Conservation (phyloP, 2,329 filamentous ascomycete genomes). For the Hymenoscyphus salicellus region DNA sequence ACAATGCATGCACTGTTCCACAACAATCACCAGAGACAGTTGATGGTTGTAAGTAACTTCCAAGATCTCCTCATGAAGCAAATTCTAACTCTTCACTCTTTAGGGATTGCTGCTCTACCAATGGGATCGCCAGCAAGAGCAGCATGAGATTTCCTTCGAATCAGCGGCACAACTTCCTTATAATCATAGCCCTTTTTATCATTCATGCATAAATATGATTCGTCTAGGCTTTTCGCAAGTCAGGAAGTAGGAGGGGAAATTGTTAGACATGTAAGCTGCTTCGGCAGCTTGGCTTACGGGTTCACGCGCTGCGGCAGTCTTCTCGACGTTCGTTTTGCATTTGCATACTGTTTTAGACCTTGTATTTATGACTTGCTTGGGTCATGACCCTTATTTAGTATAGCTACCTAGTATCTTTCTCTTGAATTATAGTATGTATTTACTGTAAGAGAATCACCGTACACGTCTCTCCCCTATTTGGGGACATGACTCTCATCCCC, state of each 20-base stretch:
- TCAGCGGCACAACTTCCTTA: not conserved
- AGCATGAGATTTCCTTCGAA: not conserved
- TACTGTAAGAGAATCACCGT: not conserved
- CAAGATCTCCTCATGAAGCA: not conserved
- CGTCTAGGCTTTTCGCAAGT: not conserved
- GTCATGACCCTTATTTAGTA: not conserved
- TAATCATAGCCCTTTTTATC: not conserved
- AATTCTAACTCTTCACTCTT: not conserved
- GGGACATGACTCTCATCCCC: too few species aligned
- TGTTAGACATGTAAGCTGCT: conserved; percentile 1
- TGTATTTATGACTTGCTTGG: not conserved
- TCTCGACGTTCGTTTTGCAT: conserved; percentile 1
- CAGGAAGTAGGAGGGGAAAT: not conserved
- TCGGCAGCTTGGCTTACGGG: not conserved
- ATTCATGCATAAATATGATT: not conserved
- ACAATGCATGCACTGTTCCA: conserved; percentile 46
- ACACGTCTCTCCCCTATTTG: too few species aligned
- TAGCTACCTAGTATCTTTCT: not conserved
- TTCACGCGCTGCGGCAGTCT: not conserved
- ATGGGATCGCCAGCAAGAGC: not conserved
- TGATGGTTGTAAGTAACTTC: conserved; percentile 45
- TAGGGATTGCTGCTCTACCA: not conserved
- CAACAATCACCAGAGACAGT: conserved; percentile 50
- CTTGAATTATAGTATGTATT: not conserved
- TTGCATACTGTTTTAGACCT: not conserved